A percentile compares a stretch with the other conserved stretches of the same genome.
phyloP scores from a whole-genome alignment of 2,329 filamentous ascomycete genomes.

The Cordyceps cateniannulata region DNA sequence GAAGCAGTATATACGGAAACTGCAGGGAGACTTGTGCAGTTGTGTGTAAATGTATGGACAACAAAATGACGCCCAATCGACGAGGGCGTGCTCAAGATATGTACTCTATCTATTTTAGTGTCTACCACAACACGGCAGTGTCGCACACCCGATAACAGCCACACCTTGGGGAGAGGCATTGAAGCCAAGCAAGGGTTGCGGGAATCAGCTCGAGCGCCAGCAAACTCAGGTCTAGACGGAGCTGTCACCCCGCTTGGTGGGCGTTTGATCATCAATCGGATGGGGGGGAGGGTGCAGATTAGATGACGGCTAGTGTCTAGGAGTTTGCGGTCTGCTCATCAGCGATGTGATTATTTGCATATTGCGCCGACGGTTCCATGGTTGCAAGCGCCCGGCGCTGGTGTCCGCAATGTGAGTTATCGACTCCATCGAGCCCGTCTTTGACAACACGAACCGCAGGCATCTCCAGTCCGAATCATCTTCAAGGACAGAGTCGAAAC shows the following conservation, averaged over 20 bases:
- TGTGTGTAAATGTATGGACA: not conserved
- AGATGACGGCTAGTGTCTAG: not conserved
- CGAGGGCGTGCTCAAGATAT: not conserved
- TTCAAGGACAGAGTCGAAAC: too few relatives aligned
- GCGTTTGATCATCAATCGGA: not conserved
- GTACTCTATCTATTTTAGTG: not conserved
- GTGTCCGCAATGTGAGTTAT: not conserved
- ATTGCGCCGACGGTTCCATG: not conserved
- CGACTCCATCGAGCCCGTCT: too few relatives aligned
- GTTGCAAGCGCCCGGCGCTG: not conserved
- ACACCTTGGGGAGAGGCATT: not conserved
- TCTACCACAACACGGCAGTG: not conserved
- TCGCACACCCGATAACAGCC: not conserved
- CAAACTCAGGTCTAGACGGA: not conserved
- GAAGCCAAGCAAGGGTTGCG: not conserved
- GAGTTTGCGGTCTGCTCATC: not conserved
- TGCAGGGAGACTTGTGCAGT: too few relatives aligned
- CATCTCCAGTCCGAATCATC: too few relatives aligned
- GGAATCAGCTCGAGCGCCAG: not conserved
- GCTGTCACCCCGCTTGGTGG: not conserved
- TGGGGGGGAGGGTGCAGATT: slow-evolving; percentile 5
- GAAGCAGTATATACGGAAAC: not conserved
- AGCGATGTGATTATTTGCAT: not conserved
- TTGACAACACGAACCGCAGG: too few relatives aligned
- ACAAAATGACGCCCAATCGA: not conserved